phyloP scores from a whole-genome alignment of 192 early-diverging fungal genomes.

The Phycomyces nitens region DNA sequence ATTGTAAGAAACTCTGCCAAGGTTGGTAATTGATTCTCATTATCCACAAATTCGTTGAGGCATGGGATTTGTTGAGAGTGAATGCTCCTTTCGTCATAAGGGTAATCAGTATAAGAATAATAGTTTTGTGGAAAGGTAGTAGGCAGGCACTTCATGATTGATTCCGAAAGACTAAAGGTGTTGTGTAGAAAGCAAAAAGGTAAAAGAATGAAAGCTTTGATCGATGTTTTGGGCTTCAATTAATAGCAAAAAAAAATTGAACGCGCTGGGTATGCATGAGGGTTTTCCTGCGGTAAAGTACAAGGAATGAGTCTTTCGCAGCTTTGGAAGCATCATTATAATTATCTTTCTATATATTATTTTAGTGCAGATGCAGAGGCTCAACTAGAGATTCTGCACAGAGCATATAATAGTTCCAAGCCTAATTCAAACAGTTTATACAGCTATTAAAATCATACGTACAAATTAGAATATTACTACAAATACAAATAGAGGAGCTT shows the following conservation, averaged over 20 bases:
- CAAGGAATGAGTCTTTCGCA: neutral
- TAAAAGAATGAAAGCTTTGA: neutral
- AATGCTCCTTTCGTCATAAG: neutral
- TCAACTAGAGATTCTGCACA: neutral
- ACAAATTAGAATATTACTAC: constrained; percentile 2
- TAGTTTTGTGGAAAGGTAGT: neutral
- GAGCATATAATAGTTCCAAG: neutral
- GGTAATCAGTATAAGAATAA: neutral
- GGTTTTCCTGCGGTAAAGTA: constrained; percentile 1
- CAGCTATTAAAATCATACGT: constrained; percentile 4
- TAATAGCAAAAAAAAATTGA: neutral
- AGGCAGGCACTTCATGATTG: neutral
- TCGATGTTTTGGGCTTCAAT: neutral
- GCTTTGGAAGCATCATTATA: neutral
- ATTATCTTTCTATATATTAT: no score
- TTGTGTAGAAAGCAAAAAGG: neutral
- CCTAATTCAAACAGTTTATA: constrained; percentile 2
- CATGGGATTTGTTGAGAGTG: neutral
- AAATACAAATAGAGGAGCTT: constrained; percentile 1
- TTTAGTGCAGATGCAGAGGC: neutral
- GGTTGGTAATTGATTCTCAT: constrained; percentile 41
- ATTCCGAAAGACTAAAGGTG: neutral
- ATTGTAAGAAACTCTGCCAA: constrained; percentile 42
- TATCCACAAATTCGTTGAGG: constrained; percentile 8
- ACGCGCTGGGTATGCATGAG: neutral